phyloP scores from a whole-genome alignment of 2,329 filamentous ascomycete species.

The Exserohilum turcica region DNA sequence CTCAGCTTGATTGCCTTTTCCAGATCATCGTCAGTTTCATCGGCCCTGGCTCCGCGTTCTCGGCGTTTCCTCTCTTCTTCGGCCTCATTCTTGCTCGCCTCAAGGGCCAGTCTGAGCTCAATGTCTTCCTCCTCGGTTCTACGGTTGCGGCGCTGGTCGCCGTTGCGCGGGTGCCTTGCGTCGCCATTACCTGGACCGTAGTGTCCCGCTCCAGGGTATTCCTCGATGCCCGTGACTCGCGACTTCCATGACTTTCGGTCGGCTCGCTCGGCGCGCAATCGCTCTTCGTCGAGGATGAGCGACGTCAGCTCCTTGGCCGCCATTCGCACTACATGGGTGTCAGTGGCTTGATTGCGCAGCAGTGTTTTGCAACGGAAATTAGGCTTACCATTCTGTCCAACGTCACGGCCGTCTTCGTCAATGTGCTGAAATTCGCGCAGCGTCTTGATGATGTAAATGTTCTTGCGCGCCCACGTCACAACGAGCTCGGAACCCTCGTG shows the following conservation, averaged over 20 bases:
- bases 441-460: conserved; percentile 98
- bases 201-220: conserved; percentile 61
- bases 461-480: conserved; percentile 97
- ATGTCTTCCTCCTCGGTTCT: conserved; percentile 80
- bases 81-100: conserved; percentile 93
- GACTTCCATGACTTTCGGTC: conserved; percentile 97
- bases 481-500: conserved; percentile 96
- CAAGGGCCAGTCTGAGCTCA: conserved; percentile 87
- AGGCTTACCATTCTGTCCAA: conserved; percentile 87
- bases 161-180: conserved; percentile 48
- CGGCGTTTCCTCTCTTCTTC: conserved; percentile 85
- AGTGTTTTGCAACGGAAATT: background rate
- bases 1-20: conserved; percentile 95
- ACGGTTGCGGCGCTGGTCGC: conserved; percentile 47
- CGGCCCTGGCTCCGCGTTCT: conserved; percentile 54
- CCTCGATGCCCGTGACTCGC: conserved; percentile 89
- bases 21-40: conserved; percentile 78
- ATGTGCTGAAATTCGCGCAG: conserved; percentile 95
- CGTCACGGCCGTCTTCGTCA: conserved; percentile 92
- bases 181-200: conserved; percentile 46
- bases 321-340: conserved; percentile 72
- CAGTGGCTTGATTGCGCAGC: conserved; percentile 13
- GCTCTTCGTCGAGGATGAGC: conserved; percentile 90
- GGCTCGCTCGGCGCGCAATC: conserved; percentile 83
- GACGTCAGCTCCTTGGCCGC: conserved; percentile 95